These are phyloP conservation scores for Nannochloropsis salina DNA, from an alignment of 108 stramenopile genomes.

Conservation along the genomic window DNA sequence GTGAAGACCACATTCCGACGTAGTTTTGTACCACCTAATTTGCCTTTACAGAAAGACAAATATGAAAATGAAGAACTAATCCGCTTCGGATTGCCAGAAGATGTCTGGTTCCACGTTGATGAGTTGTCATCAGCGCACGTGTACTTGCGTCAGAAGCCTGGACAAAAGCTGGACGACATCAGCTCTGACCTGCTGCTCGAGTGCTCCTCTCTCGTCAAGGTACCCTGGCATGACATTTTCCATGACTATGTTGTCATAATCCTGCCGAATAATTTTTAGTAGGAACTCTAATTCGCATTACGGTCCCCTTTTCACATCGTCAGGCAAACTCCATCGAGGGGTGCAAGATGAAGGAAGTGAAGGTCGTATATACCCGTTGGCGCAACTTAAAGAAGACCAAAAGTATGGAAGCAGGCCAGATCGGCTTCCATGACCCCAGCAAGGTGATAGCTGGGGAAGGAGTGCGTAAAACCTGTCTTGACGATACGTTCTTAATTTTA, in stretches of 20 bases:
- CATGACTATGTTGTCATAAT: neutral
- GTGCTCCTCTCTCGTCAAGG: slow-evolving; percentile 48
- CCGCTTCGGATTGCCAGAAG: slow-evolving; percentile 79
- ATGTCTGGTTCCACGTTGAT: slow-evolving; percentile 97
- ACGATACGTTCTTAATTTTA: neutral
- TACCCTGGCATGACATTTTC: neutral
- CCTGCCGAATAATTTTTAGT: neutral
- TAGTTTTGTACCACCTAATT: too few species aligned
- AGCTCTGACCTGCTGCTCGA: slow-evolving; percentile 50
- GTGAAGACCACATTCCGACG: too few species aligned
- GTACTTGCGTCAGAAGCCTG: slow-evolving; percentile 82
- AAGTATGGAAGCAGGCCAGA: slow-evolving; percentile 59
- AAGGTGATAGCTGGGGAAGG: slow-evolving; percentile 39
- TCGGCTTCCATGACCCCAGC: slow-evolving; percentile 59
- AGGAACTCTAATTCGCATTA: slow-evolving; percentile 37
- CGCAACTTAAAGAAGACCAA: slow-evolving; percentile 58
- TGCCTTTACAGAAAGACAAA: slow-evolving; percentile 53
- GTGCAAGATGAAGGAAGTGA: slow-evolving; percentile 52
- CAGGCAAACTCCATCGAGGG: slow-evolving; percentile 65
- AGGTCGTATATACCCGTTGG: slow-evolving; percentile 63
- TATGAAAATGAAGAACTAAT: slow-evolving; percentile 98
- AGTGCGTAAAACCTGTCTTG: neutral
- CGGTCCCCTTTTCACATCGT: slow-evolving; percentile 32
- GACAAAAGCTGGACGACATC: slow-evolving; percentile 77
- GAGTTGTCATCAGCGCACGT: slow-evolving; percentile 94